Evolutionary conservation across 371 early-diverging fungal genomes (phyloP), one percentile per base, ranked within the genome.

Genomic region (Enterospora canceri): DNA sequence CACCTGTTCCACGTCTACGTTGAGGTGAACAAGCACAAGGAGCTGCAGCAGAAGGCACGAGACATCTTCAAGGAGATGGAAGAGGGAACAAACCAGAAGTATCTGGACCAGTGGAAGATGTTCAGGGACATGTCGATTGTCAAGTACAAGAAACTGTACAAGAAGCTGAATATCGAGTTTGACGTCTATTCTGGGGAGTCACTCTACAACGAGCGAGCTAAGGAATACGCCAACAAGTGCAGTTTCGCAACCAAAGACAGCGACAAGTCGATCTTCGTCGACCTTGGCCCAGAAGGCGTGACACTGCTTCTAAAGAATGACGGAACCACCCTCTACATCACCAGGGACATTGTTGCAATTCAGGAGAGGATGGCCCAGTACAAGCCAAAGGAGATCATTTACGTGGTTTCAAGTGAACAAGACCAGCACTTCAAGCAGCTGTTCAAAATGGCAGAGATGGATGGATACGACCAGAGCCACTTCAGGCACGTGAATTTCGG

Each of bases 151-250:
- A 85, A 87, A 21, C 86, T 88, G 21, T 97, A 96, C 75, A 86
- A 83, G 19, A 90, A 91, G 70, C 83, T 97, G 67, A 90, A 91
- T 80, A 85, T 95, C 68, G 67, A 85, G 18, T 96, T 96, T 75
- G 97, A 96, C 79, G 85, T 92, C 35, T 97, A 92, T 79, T 92
- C 92, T 33, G 97, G 98, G 51, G 98, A 97, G 83, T 92, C 94
- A 30, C 86, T 90, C 80, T 92, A 91, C 67, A 85, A 85, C 32
- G 83, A 85, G 26, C 85, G 86, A 55, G 88, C 89, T 85, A 76
- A 80, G 2, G 83, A 82, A 32, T 91, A 90, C n/a, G 81, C 90
- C 70, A 72, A 85, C 51, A 79, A 86, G 76, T 84, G 90, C 15
- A 19, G 46, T 19, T 33, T 84, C 85, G 56, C 47, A 1, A 29